Evolutionary conservation across 208 protist genomes (phyloP).

Genomic region (Trypanosoma theileri): DNA sequence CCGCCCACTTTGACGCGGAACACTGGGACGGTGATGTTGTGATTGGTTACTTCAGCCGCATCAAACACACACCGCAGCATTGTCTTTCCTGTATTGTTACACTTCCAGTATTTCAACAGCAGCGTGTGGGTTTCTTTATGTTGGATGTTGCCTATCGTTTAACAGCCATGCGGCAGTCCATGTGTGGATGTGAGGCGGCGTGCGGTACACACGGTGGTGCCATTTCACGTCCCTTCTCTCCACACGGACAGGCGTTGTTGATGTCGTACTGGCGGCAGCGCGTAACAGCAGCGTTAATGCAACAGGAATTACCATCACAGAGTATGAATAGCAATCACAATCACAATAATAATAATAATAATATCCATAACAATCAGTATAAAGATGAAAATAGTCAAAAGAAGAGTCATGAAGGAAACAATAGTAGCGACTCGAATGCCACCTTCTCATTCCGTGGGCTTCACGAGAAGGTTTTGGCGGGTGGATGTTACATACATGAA

Average conservation of each 20-base stretch:
- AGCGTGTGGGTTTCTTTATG: conserved; percentile 51
- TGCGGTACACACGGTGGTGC: conserved; percentile 48
- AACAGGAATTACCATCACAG: too few species aligned
- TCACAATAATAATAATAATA: too few species aligned
- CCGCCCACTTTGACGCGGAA: conserved; percentile 42
- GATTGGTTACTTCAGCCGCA: conserved; percentile 63
- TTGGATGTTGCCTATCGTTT: conserved; percentile 64
- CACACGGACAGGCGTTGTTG: conserved; percentile 59
- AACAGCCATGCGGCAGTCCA: conserved; percentile 43
- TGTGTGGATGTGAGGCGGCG: conserved; percentile 45
- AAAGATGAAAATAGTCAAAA: background rate
- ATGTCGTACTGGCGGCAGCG: conserved; percentile 61
- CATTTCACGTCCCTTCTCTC: conserved; percentile 71
- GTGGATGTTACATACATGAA: conserved; percentile 33
- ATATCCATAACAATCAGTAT: background rate
- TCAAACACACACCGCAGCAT: conserved; percentile 65
- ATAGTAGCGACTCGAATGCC: too few species aligned
- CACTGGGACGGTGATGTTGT: conserved; percentile 61
- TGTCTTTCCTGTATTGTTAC: conserved; percentile 72
- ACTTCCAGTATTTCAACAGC: conserved; percentile 64
- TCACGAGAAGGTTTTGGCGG: conserved; percentile 11
- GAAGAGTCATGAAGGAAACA: background rate
- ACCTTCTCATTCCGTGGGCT: background rate
- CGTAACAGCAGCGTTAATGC: conserved; percentile 26
- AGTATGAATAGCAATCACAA: too few species aligned